These are phyloP conservation scores for Laguncularia racemosa DNA, from an alignment of 345 rosid species.

Conservation along the genomic window DNA sequence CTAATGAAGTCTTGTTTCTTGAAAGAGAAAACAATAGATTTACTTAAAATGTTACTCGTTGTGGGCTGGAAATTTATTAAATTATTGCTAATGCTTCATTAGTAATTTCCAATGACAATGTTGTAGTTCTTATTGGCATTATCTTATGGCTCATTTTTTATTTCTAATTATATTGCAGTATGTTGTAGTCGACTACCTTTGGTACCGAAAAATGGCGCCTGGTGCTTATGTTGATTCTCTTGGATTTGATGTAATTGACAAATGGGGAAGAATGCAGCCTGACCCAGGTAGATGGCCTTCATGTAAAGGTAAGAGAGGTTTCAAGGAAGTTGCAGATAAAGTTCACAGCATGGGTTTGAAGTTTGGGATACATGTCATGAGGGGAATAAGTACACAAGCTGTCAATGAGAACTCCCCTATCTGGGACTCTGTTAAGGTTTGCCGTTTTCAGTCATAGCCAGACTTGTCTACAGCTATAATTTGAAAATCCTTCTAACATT, in stretches of 20 bases:
- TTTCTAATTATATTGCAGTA: conserved; percentile 32
- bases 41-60: too few relatives aligned
- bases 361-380: conserved; percentile 94
- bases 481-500: too few relatives aligned
- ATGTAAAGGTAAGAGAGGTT: conserved; percentile 68
- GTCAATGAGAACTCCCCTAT: conserved; percentile 71
- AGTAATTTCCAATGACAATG: too few relatives aligned
- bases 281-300: conserved; percentile 94
- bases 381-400: conserved; percentile 91
- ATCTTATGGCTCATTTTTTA: neutral
- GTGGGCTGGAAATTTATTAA: too few relatives aligned
- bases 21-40: too few relatives aligned
- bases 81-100: too few relatives aligned
- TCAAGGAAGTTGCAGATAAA: conserved; percentile 63
- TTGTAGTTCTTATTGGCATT: too few relatives aligned
- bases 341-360: conserved; percentile 84
- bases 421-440: conserved; percentile 51
- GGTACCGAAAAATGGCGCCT: conserved; percentile 74
- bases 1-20: too few relatives aligned
- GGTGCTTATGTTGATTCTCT: conserved; percentile 67
- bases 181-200: conserved; percentile 93
- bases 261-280: conserved; percentile 89
- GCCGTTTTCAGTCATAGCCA: neutral
- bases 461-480: neutral
- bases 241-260: conserved; percentile 90